phyloP scores from a whole-genome alignment of 2,329 filamentous ascomycete genomes.

The Microthyrium microscopicum region DNA sequence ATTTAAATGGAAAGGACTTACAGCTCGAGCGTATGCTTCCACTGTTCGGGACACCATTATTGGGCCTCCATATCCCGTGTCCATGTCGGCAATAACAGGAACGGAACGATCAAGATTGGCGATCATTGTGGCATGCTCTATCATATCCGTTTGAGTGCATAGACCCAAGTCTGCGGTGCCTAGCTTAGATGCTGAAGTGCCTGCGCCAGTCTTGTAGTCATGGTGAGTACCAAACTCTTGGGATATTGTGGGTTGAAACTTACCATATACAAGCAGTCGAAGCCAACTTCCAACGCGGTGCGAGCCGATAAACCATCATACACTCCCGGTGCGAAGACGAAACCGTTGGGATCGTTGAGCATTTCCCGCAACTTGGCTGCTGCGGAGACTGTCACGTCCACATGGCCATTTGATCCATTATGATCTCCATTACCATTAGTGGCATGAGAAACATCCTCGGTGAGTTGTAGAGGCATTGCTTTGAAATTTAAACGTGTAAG shows the following conservation, averaged over 20 bases:
- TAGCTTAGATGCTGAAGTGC: constrained; percentile 11
- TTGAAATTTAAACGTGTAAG: no score
- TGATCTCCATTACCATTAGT: no score
- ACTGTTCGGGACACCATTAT: constrained; percentile 7
- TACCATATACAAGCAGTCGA: constrained; percentile 36
- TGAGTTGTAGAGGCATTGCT: no score
- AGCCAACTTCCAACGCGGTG: constrained; percentile 31
- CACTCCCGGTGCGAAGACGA: constrained; percentile 32
- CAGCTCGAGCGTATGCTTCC: constrained; percentile 3
- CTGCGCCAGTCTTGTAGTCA: constrained; percentile 12
- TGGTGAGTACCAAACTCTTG: constrained; percentile 1
- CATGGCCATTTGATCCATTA: no score
- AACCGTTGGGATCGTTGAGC: constrained; percentile 11
- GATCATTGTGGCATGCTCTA: constrained; percentile 12
- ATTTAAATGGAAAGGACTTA: no score
- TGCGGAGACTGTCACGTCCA: no score
- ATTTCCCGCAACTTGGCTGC: constrained; percentile 10
- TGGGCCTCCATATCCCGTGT: constrained; percentile 13
- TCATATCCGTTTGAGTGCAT: constrained; percentile 11
- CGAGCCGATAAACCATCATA: constrained; percentile 34
- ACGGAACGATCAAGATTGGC: constrained; percentile 9
- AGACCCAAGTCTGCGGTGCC: constrained; percentile 13
- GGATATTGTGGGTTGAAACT: constrained; percentile 6
- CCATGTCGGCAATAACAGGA: constrained; percentile 13
- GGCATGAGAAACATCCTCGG: no score